These are phyloP conservation scores for Entamoeba invadens DNA, from an alignment of 208 protist species.

Conservation along the genomic window DNA sequence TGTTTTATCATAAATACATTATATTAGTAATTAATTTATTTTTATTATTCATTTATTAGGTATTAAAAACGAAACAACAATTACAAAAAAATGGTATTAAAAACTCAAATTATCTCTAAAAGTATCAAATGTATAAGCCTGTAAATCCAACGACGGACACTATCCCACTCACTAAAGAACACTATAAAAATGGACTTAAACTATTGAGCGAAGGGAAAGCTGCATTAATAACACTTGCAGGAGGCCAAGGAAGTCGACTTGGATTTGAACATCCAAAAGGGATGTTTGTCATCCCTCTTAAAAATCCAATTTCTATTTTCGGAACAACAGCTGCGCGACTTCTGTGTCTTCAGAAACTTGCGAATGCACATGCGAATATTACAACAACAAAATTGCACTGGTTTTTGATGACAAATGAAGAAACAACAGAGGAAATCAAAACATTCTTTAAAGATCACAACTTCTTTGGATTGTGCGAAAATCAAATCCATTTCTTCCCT, in stretches of 20 bases:
- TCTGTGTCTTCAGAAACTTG: slow-evolving; percentile 55
- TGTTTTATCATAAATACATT: no score
- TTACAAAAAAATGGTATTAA: no score
- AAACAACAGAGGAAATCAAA: slow-evolving; percentile 65
- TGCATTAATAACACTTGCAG: slow-evolving; percentile 79
- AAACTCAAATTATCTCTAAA: no score
- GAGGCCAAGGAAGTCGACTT: slow-evolving; percentile 87
- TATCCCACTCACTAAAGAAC: background rate
- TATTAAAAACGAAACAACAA: no score
- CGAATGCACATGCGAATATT: background rate
- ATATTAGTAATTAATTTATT: no score
- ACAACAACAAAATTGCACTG: slow-evolving; percentile 39
- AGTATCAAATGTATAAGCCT: background rate
- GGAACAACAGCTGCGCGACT: slow-evolving; percentile 79
- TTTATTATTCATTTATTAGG: no score
- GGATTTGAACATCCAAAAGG: slow-evolving; percentile 83
- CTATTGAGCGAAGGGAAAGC: slow-evolving; percentile 54
- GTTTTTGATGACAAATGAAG: slow-evolving; percentile 83
- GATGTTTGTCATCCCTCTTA: slow-evolving; percentile 56
- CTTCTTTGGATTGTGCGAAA: slow-evolving; percentile 74
- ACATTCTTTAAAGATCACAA: slow-evolving; percentile 67
- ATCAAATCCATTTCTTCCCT: slow-evolving; percentile 74
- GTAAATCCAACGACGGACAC: background rate
- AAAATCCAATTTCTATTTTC: slow-evolving; percentile 75
- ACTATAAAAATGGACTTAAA: background rate